Evolutionary conservation across 2,329 filamentous ascomycete species (phyloP).

Genomic region (Alternaria longipes): DNA sequence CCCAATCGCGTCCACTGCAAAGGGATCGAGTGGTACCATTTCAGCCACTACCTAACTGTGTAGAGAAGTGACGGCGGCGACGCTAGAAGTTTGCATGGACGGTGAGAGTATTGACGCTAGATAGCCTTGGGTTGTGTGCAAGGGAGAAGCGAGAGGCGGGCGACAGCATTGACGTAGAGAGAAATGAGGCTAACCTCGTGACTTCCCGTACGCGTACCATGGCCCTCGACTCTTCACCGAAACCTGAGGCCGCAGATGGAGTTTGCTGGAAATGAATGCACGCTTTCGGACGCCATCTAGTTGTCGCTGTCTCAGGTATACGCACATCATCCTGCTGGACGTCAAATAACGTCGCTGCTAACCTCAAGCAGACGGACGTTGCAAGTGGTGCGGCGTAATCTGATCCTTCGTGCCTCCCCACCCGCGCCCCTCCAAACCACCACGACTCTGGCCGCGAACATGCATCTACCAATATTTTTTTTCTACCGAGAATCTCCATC

Average conservation of each 20-base stretch:
- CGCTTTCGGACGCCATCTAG: conserved; percentile 22
- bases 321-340: conserved; percentile 15
- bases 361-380: conserved; percentile 18
- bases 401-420: conserved; percentile 19
- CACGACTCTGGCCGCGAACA: not conserved
- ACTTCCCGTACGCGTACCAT: conserved; percentile 5
- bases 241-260: conserved; percentile 23
- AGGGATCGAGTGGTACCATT: not conserved
- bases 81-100: conserved; percentile 14
- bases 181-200: conserved; percentile 8
- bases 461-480: conserved; percentile 19
- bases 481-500: conserved; percentile 8
- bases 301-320: conserved; percentile 37
- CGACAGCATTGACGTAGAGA: conserved; percentile 12
- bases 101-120: conserved; percentile 12
- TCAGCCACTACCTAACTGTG: conserved; percentile 6
- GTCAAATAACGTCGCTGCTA: conserved; percentile 29
- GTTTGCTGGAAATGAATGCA: conserved; percentile 14
- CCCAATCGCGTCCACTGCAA: not conserved
- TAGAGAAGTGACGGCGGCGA: conserved; percentile 1
- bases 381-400: conserved; percentile 25
- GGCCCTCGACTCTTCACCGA: conserved; percentile 8
- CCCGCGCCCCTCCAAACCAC: conserved; percentile 15
- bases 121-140: not conserved
- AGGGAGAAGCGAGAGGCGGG: conserved; percentile 6